Evolutionary conservation across 2,329 filamentous ascomycete genomes (phyloP), one percentile per base, ranked within the genome.

Genomic region (Diaporthe nobilis): DNA sequence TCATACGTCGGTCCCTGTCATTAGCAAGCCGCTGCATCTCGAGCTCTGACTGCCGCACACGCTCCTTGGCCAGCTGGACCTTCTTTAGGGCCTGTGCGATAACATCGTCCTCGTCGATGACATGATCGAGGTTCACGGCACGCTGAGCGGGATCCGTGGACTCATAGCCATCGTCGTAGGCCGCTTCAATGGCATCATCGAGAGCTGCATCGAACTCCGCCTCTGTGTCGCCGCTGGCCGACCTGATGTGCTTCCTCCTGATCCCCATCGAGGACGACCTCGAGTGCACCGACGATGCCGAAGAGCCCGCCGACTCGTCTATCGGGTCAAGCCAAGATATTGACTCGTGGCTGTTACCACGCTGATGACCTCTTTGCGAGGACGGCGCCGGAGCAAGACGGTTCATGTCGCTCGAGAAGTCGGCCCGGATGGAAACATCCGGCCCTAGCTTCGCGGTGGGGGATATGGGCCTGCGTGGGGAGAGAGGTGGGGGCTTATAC

Each of bases 311-410:
- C 31, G 95, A 98, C 80, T 98, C 96, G 82, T 98, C 94, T 74
- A 97, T 97, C 1, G 95, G 96, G 81, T 98, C 95, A n/a, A 98
- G 85, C 96, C 96, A 98, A 0, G 95, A 98, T 71, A 94, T 95
- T 6, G 94, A 95, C 82, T 95, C 94, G 77, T 93, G 92, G 81
- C 94, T 96, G 15, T 90, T 88, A 34, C 91, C 92, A 76, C 91
- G 85, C 31, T 83, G 83, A 78, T 92, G 90, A 13, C 86, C 82
- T 47, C 78, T 53, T 78, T 17, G 76, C 47, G 4, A 78, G 63
- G 12, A 39, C 20, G 68, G 80, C 65, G 78, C 77, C 72, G 58
- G 79, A 61, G 67, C 75, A 74, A 80, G 76, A 71, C 79, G 80
- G 79, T 82, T 77, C 51, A 77, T 75, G 39, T 75, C 72, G 75